Evolutionary conservation across 495 filamentous ascomycete genomes (phyloP), one percentile per base, ranked within the genome.

Genomic region (Parathielavia hyrcaniae): DNA sequence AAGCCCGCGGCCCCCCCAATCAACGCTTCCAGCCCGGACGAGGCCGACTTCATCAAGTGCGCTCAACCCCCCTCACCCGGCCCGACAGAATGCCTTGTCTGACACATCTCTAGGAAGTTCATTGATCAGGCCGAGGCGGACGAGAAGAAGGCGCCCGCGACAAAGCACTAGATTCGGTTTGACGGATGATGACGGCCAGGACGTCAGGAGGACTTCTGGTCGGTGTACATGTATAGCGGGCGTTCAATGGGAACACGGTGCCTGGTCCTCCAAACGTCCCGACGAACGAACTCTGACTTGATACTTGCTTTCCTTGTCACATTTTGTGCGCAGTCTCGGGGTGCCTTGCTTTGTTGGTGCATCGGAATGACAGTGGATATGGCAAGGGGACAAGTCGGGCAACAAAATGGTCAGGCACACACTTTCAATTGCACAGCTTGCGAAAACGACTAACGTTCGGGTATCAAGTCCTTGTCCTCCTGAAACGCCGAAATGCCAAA

Each of bases 21-120:
- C 79, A 86, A 91, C 73, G 91, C 92, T 45, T 76, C 78, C 58
- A 91, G 84, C 77, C 86, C 89, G 69, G 92, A 97, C 69, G 92
- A 98, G 82, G 91, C 95, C 79, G 85, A 86, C 65, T 98, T 97
- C 77, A 93, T 98, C 80, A 89, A 95, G 92, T 97, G 83, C 71
- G 87, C 36, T 17, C 38, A 19, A 12, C n/a, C 43, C 56, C 61
- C 53, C 38, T 55, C 32, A 6, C 44, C 30, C 22, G 3, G 22
- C 16, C 8, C 1, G 3, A 17, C 0, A 11, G n/a, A 13, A 11
- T 17, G 30, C 19, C 3, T 23, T 44, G 11, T 62, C 73, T 79
- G 62, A 75, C 63, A 20, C 26, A 17, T 53, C 46, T 17, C 66
- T 54, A 93, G 89, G 80, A 85, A 91, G 55, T 93, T 92, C 72